phyloP scores from a whole-genome alignment of 2,329 filamentous ascomycete species.

The Penicillium sp. region DNA sequence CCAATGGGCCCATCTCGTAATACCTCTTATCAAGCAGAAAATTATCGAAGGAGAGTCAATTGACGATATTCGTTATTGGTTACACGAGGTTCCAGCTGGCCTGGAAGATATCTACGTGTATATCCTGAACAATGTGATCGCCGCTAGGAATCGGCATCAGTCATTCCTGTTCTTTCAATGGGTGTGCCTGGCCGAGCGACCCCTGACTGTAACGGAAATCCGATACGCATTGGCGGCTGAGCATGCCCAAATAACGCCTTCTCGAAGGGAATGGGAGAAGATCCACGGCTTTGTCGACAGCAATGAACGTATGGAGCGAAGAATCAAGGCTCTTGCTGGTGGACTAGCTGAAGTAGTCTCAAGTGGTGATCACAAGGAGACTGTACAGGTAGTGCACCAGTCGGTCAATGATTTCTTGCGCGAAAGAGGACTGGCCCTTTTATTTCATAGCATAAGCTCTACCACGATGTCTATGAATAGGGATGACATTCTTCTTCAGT shows the following conservation, averaged over 20 bases:
- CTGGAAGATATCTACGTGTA: conserved; percentile 17
- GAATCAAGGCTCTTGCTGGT: conserved; percentile 11
- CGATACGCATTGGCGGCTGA: conserved; percentile 11
- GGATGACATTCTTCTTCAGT: background rate
- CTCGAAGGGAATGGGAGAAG: background rate
- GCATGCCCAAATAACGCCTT: background rate
- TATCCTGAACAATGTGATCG: conserved; percentile 11
- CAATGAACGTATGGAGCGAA: conserved; percentile 7
- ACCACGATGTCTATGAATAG: background rate
- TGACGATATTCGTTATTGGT: conserved; percentile 5
- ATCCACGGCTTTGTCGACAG: conserved; percentile 3
- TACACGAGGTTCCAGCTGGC: conserved; percentile 8
- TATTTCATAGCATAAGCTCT: too few relatives aligned
- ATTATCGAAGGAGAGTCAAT: conserved; percentile 12
- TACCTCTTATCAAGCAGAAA: conserved; percentile 9
- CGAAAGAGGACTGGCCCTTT: conserved; percentile 2
- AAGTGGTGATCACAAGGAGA: background rate
- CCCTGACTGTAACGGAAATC: conserved; percentile 11
- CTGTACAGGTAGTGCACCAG: conserved; percentile 11
- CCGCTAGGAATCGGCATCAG: background rate
- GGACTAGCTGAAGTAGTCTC: conserved; percentile 7
- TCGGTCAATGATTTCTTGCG: conserved; percentile 13
- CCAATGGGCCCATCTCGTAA: conserved; percentile 13
- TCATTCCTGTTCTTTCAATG: conserved; percentile 13
- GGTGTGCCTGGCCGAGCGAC: conserved; percentile 14